Conservation (phyloP, 2,329 filamentous ascomycete species). For the Penicillium sp. region DNA sequence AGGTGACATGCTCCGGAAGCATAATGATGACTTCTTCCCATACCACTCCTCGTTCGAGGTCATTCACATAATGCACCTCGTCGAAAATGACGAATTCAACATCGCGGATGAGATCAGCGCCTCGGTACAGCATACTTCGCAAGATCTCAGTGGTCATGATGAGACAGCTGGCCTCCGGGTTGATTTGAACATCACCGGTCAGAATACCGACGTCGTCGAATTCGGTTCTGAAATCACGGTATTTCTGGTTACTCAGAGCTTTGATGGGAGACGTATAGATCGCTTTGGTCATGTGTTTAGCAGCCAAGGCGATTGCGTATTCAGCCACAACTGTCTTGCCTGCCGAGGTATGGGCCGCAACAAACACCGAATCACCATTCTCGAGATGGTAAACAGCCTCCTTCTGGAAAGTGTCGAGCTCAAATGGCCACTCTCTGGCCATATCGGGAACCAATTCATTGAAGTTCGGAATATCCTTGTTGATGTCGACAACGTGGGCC, state of each 20-base stretch:
- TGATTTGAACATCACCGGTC: conserved; percentile 96
- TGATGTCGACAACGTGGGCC: conserved; percentile 98
- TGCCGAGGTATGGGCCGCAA: conserved; percentile 94
- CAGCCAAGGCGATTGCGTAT: conserved; percentile 92
- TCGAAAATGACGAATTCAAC: conserved; percentile 99
- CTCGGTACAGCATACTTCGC: conserved; percentile 95
- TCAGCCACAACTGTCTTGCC: conserved; percentile 98
- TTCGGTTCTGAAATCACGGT: conserved; percentile 83
- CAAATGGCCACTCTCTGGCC: conserved; percentile 94
- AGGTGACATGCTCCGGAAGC: conserved; percentile 93
- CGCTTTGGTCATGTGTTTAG: conserved; percentile 99
- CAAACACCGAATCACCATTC: conserved; percentile 94
- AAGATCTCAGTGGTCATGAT: conserved; percentile 99
- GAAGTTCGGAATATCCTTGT: conserved; percentile 91
- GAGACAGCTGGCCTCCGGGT: conserved; percentile 92
- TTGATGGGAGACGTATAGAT: conserved; percentile 99
- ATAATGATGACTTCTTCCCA: conserved; percentile 99
- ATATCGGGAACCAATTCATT: conserved; percentile 90
- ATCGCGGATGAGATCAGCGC: conserved; percentile 91
- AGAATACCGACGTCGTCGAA: conserved; percentile 97
- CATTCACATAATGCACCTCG: conserved; percentile 98
- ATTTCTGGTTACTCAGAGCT: conserved; percentile 97
- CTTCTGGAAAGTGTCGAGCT: conserved; percentile 97
- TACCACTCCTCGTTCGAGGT: conserved; percentile 90
- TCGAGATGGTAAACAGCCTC: conserved; percentile 98